These are phyloP conservation scores for Hymenoscyphus fraxineus DNA, from an alignment of 2,329 filamentous ascomycete species.

Conservation along the genomic window DNA sequence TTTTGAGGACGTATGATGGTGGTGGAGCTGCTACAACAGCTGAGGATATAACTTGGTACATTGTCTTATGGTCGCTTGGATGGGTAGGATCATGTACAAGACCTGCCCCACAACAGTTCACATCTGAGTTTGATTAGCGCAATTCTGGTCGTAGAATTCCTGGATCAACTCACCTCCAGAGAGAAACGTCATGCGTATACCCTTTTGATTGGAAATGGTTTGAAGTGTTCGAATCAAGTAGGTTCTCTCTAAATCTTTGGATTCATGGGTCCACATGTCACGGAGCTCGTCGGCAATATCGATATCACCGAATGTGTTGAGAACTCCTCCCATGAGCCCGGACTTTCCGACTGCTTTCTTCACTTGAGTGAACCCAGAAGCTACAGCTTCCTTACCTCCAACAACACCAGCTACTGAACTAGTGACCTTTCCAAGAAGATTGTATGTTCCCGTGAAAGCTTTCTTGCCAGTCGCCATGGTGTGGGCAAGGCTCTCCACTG, in stretches of 20 bases:
- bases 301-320: slow-evolving; percentile 95
- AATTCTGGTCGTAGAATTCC: background rate
- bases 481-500: slow-evolving; percentile 84
- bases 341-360: slow-evolving; percentile 96
- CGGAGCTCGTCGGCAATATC: slow-evolving; percentile 91
- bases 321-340: slow-evolving; percentile 89
- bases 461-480: slow-evolving; percentile 95
- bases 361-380: slow-evolving; percentile 87
- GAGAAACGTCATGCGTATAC: slow-evolving; percentile 92
- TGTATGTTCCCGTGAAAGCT: slow-evolving; percentile 93
- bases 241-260: slow-evolving; percentile 93
- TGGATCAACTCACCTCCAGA: slow-evolving; percentile 63
- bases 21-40: slow-evolving; percentile 88
- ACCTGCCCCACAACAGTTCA: slow-evolving; percentile 87
- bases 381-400: slow-evolving; percentile 88
- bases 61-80: slow-evolving; percentile 93
- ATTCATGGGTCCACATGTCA: slow-evolving; percentile 97
- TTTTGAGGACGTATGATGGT: slow-evolving; percentile 79
- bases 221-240: slow-evolving; percentile 95
- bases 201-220: slow-evolving; percentile 92
- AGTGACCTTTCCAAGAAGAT: slow-evolving; percentile 90
- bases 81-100: slow-evolving; percentile 90
- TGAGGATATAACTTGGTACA: slow-evolving; percentile 96
- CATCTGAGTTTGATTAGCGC: slow-evolving; percentile 47
- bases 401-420: slow-evolving; percentile 94